Percentiles rank a stretch among this genome's conserved stretches.
Conservation (phyloP, 2,329 filamentous ascomycete species). For the Monilinia vaccinii-corymbosi region DNA sequence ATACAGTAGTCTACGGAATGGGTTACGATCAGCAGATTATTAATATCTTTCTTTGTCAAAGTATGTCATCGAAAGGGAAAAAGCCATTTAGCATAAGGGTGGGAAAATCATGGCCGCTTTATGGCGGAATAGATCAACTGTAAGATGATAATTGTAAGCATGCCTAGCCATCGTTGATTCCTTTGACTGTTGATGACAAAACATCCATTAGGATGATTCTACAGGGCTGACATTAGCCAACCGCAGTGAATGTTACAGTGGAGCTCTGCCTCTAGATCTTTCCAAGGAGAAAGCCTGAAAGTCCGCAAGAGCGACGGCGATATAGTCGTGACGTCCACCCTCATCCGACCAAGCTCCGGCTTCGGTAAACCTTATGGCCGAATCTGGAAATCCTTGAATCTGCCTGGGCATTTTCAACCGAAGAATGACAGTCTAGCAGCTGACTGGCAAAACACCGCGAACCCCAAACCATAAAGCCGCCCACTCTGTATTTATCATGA, state of each 20-base stretch:
- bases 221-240: conserved; percentile 1
- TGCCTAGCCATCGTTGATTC: too few species aligned
- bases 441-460: neutral
- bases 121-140: too few species aligned
- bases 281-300: neutral
- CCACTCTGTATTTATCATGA: too few species aligned
- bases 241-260: neutral
- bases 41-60: too few species aligned
- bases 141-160: too few species aligned
- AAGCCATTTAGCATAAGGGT: too few species aligned
- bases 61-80: too few species aligned
- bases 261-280: neutral
- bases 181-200: neutral
- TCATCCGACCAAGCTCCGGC: neutral
- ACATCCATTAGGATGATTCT: neutral
- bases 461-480: neutral
- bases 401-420: too few species aligned
- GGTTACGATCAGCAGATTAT: too few species aligned
- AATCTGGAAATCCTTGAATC: neutral
- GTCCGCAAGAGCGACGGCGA: neutral
- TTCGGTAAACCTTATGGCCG: too few species aligned
- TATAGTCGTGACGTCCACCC: neutral
- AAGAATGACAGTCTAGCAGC: neutral
- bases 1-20: too few species aligned
- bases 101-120: too few species aligned